Evolutionary conservation across 176 grass and related monocot genomes (phyloP), one percentile per base, ranked within the genome.

Genomic region (Dactylis glomerata): DNA sequence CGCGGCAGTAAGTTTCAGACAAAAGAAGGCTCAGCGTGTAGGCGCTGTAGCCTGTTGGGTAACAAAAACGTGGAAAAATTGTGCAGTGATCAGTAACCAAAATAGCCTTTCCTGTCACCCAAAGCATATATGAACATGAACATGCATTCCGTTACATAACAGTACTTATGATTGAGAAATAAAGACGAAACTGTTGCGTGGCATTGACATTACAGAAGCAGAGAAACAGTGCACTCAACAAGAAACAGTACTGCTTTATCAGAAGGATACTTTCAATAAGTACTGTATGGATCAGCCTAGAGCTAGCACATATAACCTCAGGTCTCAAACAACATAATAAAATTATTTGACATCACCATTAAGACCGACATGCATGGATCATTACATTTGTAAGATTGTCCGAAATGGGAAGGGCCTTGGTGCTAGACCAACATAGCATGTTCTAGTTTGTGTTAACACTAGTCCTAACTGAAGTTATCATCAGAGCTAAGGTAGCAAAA

Each of bases 201-300:
- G 33, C 73, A 72, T 73, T 58, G 82, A 81, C 47, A 81, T 37
- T 38, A 86, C 64, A 78, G 33, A 50, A 40, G 15, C 27, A 76
- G 33, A 70, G 55, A 61, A 89, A 72, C 72, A 78, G 83, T 86
- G n/a, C 15, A 45, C 20, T 78, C 42, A 78, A 82, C 62, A 78
- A 78, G 73, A 65, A 72, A 41, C 77, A 59, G 69, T 72, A 40
- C 61, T 54, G 10, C 56, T 37, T 74, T n/a, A 63, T 63, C 23
- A 71, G 33, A 55, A 51, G 12, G 12, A 66, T 22, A 56, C 38
- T 56, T 58, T 73, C 30, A 64, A 45, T 23, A 76, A 70, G 36
- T 38, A 31, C 24, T 2, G 1, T 64, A 45, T 70, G 34, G 14
- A 57, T 65, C 66, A 32, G 31, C 8, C 34, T 1, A 79, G 13